Evolutionary conservation across 768 basidiomycete genomes (phyloP), one percentile per base, ranked within the genome.

Genomic region (Amanita subjunquillea): DNA sequence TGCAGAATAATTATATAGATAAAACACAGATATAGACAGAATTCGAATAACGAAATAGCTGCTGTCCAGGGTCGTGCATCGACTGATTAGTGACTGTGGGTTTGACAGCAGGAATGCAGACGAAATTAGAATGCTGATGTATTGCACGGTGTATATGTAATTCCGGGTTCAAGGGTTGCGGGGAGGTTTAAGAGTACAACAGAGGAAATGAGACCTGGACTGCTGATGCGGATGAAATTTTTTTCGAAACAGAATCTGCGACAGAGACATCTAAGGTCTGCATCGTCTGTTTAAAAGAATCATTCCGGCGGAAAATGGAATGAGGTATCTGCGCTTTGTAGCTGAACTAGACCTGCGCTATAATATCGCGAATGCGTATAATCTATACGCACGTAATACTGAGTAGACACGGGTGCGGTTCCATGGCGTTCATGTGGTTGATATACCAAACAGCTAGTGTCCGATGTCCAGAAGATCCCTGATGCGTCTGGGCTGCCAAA

Each of bases 161-260:
- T 42, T 34, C 34, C 36, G 29, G 32, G 32, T 23, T 36, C 39
- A n/a, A 34, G 12, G 42, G 36, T 36, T 52, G 51, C 38, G 20
- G 50, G 41, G 41, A 51, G 51, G 44, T 39, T 27, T 53, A 53
- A 25, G 51, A 27, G 43, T 53, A 53, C 51, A 53, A 46, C 43
- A 53, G 51, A 43, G 51, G 34, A 45, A 46, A 29, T 25, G 51
- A 53, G 51, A 46, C 50, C 29, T 27, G 43, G 38, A 40, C 36
- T 38, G 49, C 25, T 32, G 12, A 34, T 43, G 39, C 17, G 12
- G 38, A 32, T 37, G 44, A 53, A 37, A 45, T 8, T 25, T 53
- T 53, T 51, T 37, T 34, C 34, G 29, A 42, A 17, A 42, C 34
- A 36, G 39, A 17, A 13, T 49, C 17, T n/a, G 27, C 17, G 43